Percentiles rank a stretch among this genome's conserved stretches.
These are phyloP conservation scores for Picochlorum sp. DNA, from an alignment of 139 green algal species.

Conservation along the genomic window DNA sequence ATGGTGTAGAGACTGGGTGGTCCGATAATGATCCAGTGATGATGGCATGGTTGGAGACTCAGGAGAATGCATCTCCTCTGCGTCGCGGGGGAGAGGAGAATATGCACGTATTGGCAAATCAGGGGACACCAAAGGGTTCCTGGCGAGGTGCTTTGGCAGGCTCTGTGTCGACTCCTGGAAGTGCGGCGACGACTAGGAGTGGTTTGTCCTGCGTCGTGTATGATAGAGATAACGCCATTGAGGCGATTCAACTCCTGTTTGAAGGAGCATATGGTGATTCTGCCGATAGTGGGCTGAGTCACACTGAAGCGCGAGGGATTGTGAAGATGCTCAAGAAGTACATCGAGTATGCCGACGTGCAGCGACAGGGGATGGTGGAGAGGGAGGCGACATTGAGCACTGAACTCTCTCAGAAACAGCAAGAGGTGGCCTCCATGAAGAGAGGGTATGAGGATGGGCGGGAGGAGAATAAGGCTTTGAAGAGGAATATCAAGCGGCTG, in stretches of 20 bases:
- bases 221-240: neutral
- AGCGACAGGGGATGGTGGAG: neutral
- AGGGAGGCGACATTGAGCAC: neutral
- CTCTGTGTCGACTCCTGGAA: neutral
- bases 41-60: too few species aligned
- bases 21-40: too few species aligned
- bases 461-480: neutral
- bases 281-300: neutral
- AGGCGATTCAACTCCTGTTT: neutral
- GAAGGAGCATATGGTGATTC: neutral
- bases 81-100: too few species aligned
- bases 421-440: slow-evolving; percentile 1
- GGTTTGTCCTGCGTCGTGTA: neutral
- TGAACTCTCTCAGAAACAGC: neutral
- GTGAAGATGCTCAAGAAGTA: slow-evolving; percentile 1
- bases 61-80: too few species aligned
- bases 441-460: neutral
- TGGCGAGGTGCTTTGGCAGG: too few species aligned
- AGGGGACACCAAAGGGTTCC: too few species aligned
- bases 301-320: neutral
- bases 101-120: too few species aligned
- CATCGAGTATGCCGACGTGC: neutral
- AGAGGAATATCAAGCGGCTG: neutral
- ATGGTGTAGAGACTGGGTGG: too few species aligned
- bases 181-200: neutral